Conservation (phyloP, 495 filamentous ascomycete species). For the Tuber calosporum region DNA sequence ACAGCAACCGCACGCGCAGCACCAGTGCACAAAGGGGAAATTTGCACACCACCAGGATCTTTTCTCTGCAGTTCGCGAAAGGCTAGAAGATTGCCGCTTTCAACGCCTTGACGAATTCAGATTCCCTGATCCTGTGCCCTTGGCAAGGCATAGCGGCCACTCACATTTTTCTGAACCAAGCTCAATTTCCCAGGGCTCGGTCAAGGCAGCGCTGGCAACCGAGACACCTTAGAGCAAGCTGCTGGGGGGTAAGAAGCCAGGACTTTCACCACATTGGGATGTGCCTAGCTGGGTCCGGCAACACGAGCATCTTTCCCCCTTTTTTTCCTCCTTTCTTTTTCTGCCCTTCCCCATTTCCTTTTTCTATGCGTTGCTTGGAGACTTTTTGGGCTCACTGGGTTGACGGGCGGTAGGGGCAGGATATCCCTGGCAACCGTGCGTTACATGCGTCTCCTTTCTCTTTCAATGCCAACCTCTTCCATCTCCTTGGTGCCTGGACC, state of each 20-base stretch:
- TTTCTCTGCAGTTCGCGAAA: background rate
- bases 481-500: conserved; percentile 16
- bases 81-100: conserved; percentile 20
- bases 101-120: conserved; percentile 21
- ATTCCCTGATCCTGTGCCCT: conserved; percentile 14
- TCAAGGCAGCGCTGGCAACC: conserved; percentile 36
- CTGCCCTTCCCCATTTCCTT: conserved; percentile 27
- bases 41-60: background rate
- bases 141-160: conserved; percentile 19
- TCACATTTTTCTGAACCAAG: conserved; percentile 26
- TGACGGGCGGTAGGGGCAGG: conserved; percentile 24
- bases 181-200: conserved; percentile 36
- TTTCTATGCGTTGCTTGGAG: conserved; percentile 31
- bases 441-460: conserved; percentile 24
- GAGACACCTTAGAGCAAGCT: conserved; percentile 27
- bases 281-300: conserved; percentile 35
- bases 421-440: conserved; percentile 29
- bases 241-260: conserved; percentile 13
- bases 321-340: conserved; percentile 28
- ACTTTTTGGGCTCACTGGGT: conserved; percentile 37
- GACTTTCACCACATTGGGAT: conserved; percentile 32
- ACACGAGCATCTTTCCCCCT: conserved; percentile 30
- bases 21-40: background rate
- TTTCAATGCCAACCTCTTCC: conserved; percentile 32
- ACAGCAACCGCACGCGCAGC: background rate